These are phyloP conservation scores for Macadamia tetraphylla DNA, from an alignment of 164 flowering plant species.

Conservation along the genomic window DNA sequence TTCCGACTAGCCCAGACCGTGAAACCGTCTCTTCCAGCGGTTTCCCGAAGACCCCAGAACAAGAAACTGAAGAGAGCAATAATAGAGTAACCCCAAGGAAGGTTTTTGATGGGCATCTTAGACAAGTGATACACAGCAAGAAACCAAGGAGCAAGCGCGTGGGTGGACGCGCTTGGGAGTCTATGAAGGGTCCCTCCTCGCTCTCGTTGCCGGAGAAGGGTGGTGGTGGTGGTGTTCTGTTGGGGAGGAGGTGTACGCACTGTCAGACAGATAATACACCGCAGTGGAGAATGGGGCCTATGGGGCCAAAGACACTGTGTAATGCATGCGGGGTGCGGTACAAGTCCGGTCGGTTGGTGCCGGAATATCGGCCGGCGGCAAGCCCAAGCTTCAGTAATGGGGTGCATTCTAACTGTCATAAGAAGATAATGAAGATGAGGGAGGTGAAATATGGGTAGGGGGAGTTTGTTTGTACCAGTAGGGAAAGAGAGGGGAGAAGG, in stretches of 20 bases:
- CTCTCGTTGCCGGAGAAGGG: not conserved
- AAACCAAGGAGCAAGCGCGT: not conserved
- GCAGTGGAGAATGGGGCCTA: conserved; percentile 22
- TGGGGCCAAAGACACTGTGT: conserved; percentile 22
- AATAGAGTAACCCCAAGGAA: not conserved
- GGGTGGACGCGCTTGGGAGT: not conserved
- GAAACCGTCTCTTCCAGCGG: not conserved
- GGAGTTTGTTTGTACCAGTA: not conserved
- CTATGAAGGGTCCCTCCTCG: not conserved
- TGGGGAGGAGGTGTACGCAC: conserved; percentile 12
- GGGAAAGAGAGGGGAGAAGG: too few relatives aligned
- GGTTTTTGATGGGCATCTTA: not conserved
- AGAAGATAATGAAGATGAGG: conserved; percentile 7
- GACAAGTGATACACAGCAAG: not conserved
- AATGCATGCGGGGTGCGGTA: conserved; percentile 23
- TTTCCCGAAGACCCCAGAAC: not conserved
- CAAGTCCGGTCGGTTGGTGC: conserved; percentile 16
- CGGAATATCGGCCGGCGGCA: conserved; percentile 23
- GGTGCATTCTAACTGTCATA: conserved; percentile 6
- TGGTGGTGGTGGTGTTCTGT: not conserved
- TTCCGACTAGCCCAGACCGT: not conserved
- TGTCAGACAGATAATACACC: conserved; percentile 16
- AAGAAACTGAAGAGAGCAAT: not conserved
- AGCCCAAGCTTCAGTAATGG: conserved; percentile 14
- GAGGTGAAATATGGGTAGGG: not conserved